A percentile compares a stretch with the other conserved stretches of the same genome.
Evolutionary conservation across 2,329 filamentous ascomycete species (phyloP).

Genomic region (Rhynchosporium agropyri): DNA sequence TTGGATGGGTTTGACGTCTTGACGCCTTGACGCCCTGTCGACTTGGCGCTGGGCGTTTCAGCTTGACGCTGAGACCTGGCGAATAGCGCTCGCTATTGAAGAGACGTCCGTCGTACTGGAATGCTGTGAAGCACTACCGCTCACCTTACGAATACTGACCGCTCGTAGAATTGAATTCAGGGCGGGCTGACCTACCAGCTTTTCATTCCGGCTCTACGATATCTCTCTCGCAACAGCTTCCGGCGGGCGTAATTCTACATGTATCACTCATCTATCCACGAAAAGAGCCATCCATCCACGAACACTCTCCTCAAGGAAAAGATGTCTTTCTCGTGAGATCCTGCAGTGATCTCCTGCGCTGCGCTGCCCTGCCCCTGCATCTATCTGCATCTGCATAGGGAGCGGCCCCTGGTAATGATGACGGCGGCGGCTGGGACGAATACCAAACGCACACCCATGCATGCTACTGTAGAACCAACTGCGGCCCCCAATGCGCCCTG

Average conservation of each 20-base stretch:
- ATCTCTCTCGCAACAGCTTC: neutral
- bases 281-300: too few relatives aligned
- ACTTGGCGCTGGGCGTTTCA: conserved; percentile 13
- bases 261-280: too few relatives aligned
- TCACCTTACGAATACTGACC: neutral
- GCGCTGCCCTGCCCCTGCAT: too few relatives aligned
- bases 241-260: too few relatives aligned
- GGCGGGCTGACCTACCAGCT: conserved; percentile 3
- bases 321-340: neutral
- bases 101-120: neutral
- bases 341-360: neutral
- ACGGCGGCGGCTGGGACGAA: too few relatives aligned
- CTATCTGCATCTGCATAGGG: too few relatives aligned
- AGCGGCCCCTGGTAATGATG: neutral
- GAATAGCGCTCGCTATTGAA: neutral
- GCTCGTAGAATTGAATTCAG: neutral
- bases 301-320: conserved; percentile 5
- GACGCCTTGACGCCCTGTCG: neutral
- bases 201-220: neutral
- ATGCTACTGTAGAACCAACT: neutral
- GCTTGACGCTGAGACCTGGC: conserved; percentile 11
- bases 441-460: neutral
- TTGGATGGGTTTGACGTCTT: conserved; percentile 10
- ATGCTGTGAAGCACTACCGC: neutral
- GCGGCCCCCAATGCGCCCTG: conserved; percentile 1